Evolutionary conservation across 441 rosid genomes (phyloP).

Genomic region (Hura crepitans): DNA sequence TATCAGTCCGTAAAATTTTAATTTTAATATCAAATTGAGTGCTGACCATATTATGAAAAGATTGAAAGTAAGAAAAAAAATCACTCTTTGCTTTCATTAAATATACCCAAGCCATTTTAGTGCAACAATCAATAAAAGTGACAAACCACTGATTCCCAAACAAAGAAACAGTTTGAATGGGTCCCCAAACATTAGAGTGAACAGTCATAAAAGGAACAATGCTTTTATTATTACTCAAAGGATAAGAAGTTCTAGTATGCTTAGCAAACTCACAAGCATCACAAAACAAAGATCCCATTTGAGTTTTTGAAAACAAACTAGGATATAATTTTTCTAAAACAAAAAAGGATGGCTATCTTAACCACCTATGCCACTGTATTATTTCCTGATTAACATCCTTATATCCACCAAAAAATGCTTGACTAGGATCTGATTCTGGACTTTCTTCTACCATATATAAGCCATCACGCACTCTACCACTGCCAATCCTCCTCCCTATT

Average conservation of each 20-base stretch:
- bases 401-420: background rate
- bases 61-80: no score
- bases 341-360: background rate
- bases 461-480: background rate
- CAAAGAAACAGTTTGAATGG: no score
- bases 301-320: background rate
- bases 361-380: background rate
- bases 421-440: background rate
- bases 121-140: background rate
- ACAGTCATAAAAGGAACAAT: no score
- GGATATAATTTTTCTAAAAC: background rate
- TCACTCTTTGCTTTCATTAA: no score
- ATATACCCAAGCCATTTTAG: background rate
- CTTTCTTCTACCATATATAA: background rate
- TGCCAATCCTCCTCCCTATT: background rate
- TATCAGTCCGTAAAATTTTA: background rate
- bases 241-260: background rate
- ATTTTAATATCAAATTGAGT: no score
- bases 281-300: background rate
- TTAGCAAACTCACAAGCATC: background rate
- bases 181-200: no score
- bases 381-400: background rate
- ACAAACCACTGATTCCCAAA: no score
- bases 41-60: no score
- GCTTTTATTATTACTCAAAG: no score